Evolutionary conservation across 208 protist species (phyloP).

Genomic region (Borovskyia barvae): DNA sequence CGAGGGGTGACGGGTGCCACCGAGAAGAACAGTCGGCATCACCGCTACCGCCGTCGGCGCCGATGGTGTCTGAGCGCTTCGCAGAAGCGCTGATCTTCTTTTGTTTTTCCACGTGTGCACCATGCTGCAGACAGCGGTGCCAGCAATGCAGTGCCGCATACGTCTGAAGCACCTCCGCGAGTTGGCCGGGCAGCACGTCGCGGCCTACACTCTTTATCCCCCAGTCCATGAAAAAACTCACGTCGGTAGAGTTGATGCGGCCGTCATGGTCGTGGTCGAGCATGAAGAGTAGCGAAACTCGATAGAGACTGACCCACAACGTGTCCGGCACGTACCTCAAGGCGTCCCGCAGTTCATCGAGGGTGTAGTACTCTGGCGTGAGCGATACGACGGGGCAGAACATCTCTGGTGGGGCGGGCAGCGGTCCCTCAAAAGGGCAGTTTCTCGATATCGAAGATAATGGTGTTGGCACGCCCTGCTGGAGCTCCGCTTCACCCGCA

Average conservation of each 20-base stretch:
- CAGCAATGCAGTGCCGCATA: conserved; percentile 57
- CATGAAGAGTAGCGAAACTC: conserved; percentile 59
- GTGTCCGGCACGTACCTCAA: conserved; percentile 49
- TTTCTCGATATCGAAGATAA: neutral
- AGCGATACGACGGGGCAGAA: conserved; percentile 36
- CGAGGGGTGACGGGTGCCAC: no score
- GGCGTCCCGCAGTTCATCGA: conserved; percentile 49
- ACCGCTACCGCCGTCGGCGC: neutral
- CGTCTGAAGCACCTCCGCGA: conserved; percentile 54
- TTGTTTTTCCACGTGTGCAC: conserved; percentile 16
- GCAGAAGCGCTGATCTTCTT: no score
- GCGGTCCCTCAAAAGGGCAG: neutral
- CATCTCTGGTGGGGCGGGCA: conserved; percentile 13
- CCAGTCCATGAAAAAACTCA: conserved; percentile 60
- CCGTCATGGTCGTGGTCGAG: conserved; percentile 69
- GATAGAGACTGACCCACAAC: conserved; percentile 54
- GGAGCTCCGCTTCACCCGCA: neutral
- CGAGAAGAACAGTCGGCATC: no score
- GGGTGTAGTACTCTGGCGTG: conserved; percentile 41
- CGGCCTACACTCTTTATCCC: conserved; percentile 36
- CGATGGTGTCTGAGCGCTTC: no score
- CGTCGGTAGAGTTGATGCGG: conserved; percentile 41
- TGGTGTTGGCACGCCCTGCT: neutral
- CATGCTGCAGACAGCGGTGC: conserved; percentile 39
- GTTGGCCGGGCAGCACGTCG: conserved; percentile 35